These are phyloP conservation scores for Aechmea fasciata DNA, from an alignment of 176 grass and related monocot species.

Conservation along the genomic window DNA sequence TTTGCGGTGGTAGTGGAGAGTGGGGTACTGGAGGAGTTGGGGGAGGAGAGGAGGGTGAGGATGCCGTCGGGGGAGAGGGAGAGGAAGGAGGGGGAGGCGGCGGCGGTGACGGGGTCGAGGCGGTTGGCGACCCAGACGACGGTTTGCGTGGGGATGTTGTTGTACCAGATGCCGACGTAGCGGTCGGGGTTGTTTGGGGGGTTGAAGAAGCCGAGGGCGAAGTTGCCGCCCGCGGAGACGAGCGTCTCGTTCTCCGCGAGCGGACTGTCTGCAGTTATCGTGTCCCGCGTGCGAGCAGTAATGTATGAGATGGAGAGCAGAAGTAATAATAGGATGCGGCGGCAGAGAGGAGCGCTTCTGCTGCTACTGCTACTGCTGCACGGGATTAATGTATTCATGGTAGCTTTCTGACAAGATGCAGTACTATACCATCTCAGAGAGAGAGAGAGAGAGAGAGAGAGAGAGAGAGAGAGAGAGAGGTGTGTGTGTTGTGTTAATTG, in stretches of 20 bases:
- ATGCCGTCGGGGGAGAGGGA: constrained; percentile 33
- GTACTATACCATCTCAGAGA: too few species aligned
- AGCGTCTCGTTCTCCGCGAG: constrained; percentile 35
- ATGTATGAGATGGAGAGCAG: constrained; percentile 1
- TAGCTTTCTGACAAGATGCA: too few species aligned
- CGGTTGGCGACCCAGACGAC: constrained; percentile 60
- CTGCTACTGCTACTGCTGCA: too few species aligned
- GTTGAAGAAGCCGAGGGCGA: constrained; percentile 55
- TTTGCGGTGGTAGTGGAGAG: constrained; percentile 15
- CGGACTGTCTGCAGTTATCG: constrained; percentile 24
- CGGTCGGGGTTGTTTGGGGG: constrained; percentile 33
- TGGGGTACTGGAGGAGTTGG: constrained; percentile 15
- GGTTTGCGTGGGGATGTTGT: constrained; percentile 38
- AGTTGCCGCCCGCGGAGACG: constrained; percentile 32
- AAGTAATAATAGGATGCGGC: neutral
- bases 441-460: too few species aligned
- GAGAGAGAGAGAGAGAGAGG: too few species aligned
- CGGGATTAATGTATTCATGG: too few species aligned
- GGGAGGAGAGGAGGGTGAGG: constrained; percentile 27
- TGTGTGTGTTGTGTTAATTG: too few species aligned
- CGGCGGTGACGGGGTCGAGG: constrained; percentile 29
- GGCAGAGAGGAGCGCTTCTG: neutral
- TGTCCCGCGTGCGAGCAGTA: constrained; percentile 17
- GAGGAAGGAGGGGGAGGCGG: constrained; percentile 25
- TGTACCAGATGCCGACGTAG: constrained; percentile 53